Base-by-base conservation (phyloP, 768 basidiomycete species). In the Mycena crocata region DNA sequence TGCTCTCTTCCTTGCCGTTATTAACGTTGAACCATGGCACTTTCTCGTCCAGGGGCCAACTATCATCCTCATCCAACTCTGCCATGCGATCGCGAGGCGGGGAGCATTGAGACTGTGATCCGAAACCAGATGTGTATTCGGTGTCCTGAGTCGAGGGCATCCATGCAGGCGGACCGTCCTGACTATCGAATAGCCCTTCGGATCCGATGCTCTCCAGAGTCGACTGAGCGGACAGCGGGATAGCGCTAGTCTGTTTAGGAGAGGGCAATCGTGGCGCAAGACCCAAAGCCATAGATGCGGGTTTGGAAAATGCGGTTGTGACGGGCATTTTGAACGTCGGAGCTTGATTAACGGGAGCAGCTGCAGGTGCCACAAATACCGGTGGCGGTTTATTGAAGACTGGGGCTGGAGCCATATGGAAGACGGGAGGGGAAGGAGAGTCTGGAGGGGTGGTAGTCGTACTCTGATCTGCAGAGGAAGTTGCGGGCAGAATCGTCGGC, bases 1-100 rank as follows among this genome's bases (percentile, higher is more conserved):
- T 84, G 67, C 87, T 90, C 71, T 93, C 92, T 50, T 92, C 91
- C 64, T 84, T 86, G 26, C 77, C 75, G 60, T 77, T n/a, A n/a
- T n/a, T 83, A 54, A 80, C 78, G 31, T 85, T 86, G 69, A 89
- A 89, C 92, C 92, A 93, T 64, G 84, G 84, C 37, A 86, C 81
- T 69, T 88, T 90, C 68, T 90, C 90, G 42, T 91, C 87, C 30
- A 91, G 78, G 13, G 89, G 90, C 92, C 91, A 93, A 73, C 92
- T 93, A 71, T 93, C 91, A 56, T 90, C 89, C 49, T 89, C 87
- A 57, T 89, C 85, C 51, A 83, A 74, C 2, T 79, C 69, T 62
- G 75, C 77, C 62, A 72, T 71, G 30, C 45, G 59, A 19, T 64
- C 67, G 54, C 66, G 74, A 3, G 74, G 75, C 52, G 77, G 77